Conservation (phyloP, 1,284 basidiomycete genomes). For the Microbotryomycetes sp. region DNA sequence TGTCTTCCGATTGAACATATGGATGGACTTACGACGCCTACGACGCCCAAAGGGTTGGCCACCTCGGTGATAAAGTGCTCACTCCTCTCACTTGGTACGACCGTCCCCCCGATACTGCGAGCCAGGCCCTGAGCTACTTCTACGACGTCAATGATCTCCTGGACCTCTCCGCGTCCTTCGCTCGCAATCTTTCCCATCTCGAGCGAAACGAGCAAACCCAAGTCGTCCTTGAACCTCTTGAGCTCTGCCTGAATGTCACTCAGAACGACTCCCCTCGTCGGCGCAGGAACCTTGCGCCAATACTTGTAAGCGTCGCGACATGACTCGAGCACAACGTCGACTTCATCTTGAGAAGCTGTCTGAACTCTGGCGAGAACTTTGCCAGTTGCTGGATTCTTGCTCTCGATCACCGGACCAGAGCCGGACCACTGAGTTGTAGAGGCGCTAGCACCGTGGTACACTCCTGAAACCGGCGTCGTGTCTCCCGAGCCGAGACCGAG, state of each 20-base stretch:
- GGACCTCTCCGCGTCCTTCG: constrained; percentile 22
- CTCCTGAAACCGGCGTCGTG: constrained; percentile 22
- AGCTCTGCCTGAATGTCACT: constrained; percentile 79
- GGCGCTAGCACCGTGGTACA: constrained; percentile 30
- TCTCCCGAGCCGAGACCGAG: constrained; percentile 22
- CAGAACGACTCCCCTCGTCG: constrained; percentile 76
- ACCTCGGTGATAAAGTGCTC: constrained; percentile 85
- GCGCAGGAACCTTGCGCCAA: constrained; percentile 74
- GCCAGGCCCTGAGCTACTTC: constrained; percentile 77
- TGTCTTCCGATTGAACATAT: no score
- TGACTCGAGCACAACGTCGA: constrained; percentile 55
- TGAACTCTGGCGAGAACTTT: constrained; percentile 31
- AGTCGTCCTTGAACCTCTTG: constrained; percentile 65
- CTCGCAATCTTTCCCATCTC: constrained; percentile 85
- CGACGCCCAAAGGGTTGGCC: constrained; percentile 78
- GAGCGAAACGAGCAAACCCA: constrained; percentile 62
- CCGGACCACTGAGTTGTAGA: constrained; percentile 15
- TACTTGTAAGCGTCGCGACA: constrained; percentile 61
- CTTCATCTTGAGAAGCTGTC: constrained; percentile 60
- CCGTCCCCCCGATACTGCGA: constrained; percentile 59
- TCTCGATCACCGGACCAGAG: constrained; percentile 16
- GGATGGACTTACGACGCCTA: constrained; percentile 61
- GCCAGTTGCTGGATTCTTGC: constrained; percentile 35
- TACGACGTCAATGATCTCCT: constrained; percentile 81
- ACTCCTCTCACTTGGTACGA: constrained; percentile 77